Evolutionary conservation across 192 early-diverging fungal species (phyloP).

Genomic region (Coemansia sp.): DNA sequence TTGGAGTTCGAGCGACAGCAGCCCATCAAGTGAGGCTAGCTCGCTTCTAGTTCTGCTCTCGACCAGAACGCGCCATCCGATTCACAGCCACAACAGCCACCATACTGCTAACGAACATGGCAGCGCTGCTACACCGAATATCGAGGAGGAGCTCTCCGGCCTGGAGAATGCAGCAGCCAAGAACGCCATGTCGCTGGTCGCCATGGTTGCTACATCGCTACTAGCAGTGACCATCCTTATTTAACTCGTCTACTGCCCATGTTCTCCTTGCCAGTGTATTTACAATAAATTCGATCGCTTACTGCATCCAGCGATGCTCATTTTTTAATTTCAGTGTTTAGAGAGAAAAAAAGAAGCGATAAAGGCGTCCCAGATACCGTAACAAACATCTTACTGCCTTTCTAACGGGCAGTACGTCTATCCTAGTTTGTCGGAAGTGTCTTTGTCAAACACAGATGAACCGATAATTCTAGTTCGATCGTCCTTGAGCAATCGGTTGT

Average conservation of each 20-base stretch:
- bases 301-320: not conserved
- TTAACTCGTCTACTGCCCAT: not conserved
- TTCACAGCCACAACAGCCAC: slow-evolving; percentile 1
- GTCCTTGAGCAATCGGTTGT: slow-evolving; percentile 62
- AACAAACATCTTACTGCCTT: not conserved
- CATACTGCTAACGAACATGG: not conserved
- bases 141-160: slow-evolving; percentile 32
- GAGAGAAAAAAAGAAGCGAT: not conserved
- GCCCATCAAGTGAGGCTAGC: not conserved
- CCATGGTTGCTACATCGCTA: slow-evolving; percentile 11
- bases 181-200: slow-evolving; percentile 41
- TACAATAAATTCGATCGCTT: not conserved
- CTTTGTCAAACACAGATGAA: not conserved
- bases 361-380: not conserved
- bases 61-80: not conserved
- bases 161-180: slow-evolving; percentile 29
- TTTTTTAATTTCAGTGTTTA: not conserved
- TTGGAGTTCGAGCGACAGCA: not conserved
- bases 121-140: slow-evolving; percentile 12
- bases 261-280: not conserved
- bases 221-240: not conserved
- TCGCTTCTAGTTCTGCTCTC: not conserved
- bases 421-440: slow-evolving; percentile 19
- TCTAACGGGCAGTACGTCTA: slow-evolving; percentile 6
- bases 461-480: slow-evolving; percentile 37